Evolutionary conservation across 768 basidiomycete species (phyloP), one percentile per base, ranked within the genome.

Genomic region (Tricholoma matsutake): DNA sequence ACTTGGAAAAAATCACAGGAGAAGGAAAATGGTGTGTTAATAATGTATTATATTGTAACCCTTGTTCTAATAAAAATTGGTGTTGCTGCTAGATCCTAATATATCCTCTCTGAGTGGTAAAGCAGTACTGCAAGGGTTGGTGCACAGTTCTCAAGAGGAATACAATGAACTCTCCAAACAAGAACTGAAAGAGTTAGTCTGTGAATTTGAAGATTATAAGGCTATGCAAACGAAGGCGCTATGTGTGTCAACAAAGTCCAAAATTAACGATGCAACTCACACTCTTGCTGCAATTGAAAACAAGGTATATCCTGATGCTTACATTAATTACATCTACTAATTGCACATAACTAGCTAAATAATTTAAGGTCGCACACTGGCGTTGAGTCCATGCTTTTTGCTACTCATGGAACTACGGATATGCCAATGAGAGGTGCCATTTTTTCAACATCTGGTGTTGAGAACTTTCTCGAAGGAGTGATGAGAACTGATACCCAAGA

Each of bases 11-110:
- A 49, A 49, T 49, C 47, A 29, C 45, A 47, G 13, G 57, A 43
- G 22, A 43, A 29, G 31, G 31, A 22, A n/a, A 43, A 43, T 13
- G 18, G 16, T 37, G 76, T 73, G 22, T 31, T 52, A 31, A 22
- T 52, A 25, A 25, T 52, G 52, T 53, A 53, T 34, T 53, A 20
- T 45, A 45, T 45, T 6, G 6, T 45, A 45, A 45, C 43, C 22
- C 31, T 54, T 54, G 10, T 54, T 54, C 35, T 54, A 32, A 54
- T 37, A 28, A 22, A 49, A 49, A 49, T 49, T 28, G 25, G 20
- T 1, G 10, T 25, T n/a, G 16, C 16, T 11, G 11, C 25, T 49
- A 49, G 47, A 49, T 45, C 43, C 43, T 20, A 20, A 45, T 45
- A 20, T 45, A 45, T 45, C 43, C 43, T 45, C 43, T 45, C 43